Conservation (phyloP, 805 yeast genomes). For the Pichia sporocuriosa region DNA sequence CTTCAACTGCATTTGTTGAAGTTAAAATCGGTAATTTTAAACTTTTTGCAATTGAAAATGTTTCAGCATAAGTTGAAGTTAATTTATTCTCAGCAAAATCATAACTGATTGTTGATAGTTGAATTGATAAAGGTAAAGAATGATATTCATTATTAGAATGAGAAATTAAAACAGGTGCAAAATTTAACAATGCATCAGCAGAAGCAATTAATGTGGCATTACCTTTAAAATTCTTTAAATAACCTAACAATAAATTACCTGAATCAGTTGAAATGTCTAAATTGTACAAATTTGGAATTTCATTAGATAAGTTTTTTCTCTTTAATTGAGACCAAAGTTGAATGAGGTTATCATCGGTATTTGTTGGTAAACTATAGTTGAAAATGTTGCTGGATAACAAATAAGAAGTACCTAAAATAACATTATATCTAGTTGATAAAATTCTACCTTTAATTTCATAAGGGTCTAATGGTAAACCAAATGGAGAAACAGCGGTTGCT, state of each 20-base stretch:
- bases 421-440: conserved; percentile 49
- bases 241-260: conserved; percentile 72
- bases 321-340: conserved; percentile 57
- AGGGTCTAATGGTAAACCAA: conserved; percentile 58
- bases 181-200: conserved; percentile 59
- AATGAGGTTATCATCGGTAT: conserved; percentile 39
- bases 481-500: conserved; percentile 43
- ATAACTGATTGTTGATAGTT: conserved; percentile 72
- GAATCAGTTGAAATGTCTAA: conserved; percentile 81
- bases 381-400: conserved; percentile 48
- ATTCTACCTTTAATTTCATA: conserved; percentile 39
- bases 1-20: conserved; percentile 56
- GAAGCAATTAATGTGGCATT: conserved; percentile 51
- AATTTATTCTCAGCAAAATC: conserved; percentile 46
- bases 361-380: conserved; percentile 39
- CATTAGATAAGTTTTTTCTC: conserved; percentile 45
- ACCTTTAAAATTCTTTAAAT: conserved; percentile 31
- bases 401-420: conserved; percentile 50
- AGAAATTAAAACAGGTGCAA: conserved; percentile 52
- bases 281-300: conserved; percentile 54
- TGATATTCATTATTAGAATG: conserved; percentile 25
- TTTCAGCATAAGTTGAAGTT: conserved; percentile 56
- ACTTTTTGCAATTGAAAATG: conserved; percentile 54
- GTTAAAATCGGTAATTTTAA: conserved; percentile 63
- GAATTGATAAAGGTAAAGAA: conserved; percentile 55